Evolutionary conservation across 140 eudicot species (phyloP).

Genomic region (Anethum foeniculum): DNA sequence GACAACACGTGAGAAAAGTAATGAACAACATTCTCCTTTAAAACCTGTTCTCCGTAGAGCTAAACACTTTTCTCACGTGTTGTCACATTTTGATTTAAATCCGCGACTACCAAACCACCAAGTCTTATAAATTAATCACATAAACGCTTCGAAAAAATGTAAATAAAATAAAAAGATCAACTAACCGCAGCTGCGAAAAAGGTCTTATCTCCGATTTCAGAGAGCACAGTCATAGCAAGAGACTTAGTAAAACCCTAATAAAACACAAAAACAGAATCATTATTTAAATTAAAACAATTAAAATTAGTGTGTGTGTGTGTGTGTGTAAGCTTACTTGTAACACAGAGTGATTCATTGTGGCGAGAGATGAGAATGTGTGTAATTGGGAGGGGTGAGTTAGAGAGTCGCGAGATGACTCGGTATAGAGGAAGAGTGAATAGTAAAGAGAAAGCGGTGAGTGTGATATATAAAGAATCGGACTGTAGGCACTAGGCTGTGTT

Average conservation of each 20-base stretch:
- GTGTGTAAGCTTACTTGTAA: background rate
- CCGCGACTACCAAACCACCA: background rate
- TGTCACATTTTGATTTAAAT: background rate
- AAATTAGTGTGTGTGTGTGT: background rate
- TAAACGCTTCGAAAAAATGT: background rate
- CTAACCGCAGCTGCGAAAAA: constrained; percentile 97
- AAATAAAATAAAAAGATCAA: background rate
- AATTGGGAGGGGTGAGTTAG: background rate
- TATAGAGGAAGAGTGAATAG: background rate
- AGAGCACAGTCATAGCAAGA: constrained; percentile 88
- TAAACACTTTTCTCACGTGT: background rate
- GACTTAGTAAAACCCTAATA: constrained; percentile 83
- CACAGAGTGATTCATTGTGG: background rate
- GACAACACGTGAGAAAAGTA: no score
- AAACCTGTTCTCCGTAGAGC: background rate
- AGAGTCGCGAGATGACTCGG: background rate
- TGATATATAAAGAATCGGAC: background rate
- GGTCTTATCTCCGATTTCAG: constrained; percentile 96
- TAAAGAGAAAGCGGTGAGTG: background rate
- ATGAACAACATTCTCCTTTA: no score
- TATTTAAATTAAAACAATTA: background rate
- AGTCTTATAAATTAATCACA: background rate
- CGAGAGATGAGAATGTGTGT: background rate
- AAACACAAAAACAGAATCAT: background rate
- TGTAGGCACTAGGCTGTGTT: background rate